A percentile compares a stretch with the other conserved stretches of the same genome.
Evolutionary conservation across 257 asterid species (phyloP).

Genomic region (Jasminum sambac): DNA sequence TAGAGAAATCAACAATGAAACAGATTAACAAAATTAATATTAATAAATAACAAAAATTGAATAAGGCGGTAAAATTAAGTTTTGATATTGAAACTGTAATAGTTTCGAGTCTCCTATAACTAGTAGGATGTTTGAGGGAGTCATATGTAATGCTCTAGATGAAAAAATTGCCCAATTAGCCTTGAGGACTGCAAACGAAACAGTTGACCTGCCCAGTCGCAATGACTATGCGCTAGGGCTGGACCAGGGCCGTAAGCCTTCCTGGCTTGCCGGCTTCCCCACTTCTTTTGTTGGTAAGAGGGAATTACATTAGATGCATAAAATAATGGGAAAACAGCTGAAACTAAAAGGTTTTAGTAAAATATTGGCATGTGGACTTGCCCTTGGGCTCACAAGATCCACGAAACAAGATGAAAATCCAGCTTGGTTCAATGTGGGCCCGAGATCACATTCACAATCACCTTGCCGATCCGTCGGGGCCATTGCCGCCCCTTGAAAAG

Average conservation of each 20-base stretch:
- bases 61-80: neutral
- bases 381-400: neutral
- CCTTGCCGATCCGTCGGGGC: neutral
- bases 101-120: slow-evolving; percentile 6
- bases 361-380: neutral
- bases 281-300: no score
- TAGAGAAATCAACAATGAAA: neutral
- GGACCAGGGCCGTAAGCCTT: neutral
- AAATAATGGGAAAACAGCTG: neutral
- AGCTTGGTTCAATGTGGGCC: neutral
- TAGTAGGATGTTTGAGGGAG: neutral
- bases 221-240: neutral
- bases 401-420: neutral
- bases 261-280: no score
- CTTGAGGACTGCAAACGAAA: no score
- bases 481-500: neutral
- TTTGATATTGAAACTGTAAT: neutral
- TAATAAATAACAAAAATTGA: neutral
- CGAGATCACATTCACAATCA: neutral
- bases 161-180: neutral
- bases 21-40: neutral
- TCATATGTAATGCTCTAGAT: neutral
- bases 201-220: no score
- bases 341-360: neutral
- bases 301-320: neutral